phyloP scores from a whole-genome alignment of 2,329 filamentous ascomycete species.

The Neonectria punicea region DNA sequence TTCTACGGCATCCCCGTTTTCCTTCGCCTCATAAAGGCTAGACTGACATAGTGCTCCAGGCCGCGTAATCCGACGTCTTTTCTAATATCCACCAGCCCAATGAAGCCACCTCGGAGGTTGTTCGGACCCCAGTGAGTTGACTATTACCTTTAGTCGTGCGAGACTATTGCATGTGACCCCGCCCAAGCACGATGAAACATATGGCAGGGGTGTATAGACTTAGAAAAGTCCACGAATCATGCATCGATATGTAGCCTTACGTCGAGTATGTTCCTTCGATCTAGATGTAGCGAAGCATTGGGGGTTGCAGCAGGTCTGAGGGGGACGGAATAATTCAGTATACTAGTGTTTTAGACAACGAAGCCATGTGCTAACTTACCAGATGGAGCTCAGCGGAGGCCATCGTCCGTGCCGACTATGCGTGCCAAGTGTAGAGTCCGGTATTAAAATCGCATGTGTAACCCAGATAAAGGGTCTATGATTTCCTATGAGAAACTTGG shows the following conservation, averaged over 20 bases:
- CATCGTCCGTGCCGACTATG: neutral
- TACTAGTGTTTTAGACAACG: neutral
- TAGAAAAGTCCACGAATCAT: constrained; percentile 2
- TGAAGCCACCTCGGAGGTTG: neutral
- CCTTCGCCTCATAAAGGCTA: too few species aligned
- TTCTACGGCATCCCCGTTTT: too few species aligned
- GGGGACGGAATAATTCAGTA: neutral
- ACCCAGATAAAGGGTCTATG: neutral
- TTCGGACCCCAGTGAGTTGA: neutral
- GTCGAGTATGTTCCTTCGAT: neutral
- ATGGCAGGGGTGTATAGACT: neutral
- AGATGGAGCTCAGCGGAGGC: neutral
- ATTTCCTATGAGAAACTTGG: neutral
- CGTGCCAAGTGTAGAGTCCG: neutral
- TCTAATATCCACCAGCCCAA: too few species aligned
- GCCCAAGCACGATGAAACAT: neutral
- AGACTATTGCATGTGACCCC: neutral
- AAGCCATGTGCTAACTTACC: neutral
- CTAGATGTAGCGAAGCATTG: neutral
- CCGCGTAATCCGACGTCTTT: too few species aligned
- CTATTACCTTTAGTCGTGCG: neutral
- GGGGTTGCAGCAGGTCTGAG: neutral
- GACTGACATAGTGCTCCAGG: too few species aligned
- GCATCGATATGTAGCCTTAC: neutral
- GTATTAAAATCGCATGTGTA: neutral